These are phyloP conservation scores for Hymenoscyphus repandus DNA, from an alignment of 2,329 filamentous ascomycete species.

Conservation along the genomic window DNA sequence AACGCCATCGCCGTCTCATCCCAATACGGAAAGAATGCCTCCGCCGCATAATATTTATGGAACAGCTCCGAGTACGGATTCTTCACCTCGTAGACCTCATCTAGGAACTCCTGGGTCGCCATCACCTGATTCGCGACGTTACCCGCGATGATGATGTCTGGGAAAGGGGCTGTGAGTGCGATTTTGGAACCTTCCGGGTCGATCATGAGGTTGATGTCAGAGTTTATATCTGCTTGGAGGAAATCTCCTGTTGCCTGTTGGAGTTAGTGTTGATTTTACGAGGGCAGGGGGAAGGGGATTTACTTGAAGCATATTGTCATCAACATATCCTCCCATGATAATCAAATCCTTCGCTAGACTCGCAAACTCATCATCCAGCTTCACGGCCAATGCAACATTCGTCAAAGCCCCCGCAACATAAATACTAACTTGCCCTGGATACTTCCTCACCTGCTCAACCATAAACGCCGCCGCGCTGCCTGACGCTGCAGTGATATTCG, in stretches of 20 bases:
- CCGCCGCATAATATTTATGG: slow-evolving; percentile 31
- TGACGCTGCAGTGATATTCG: slow-evolving; percentile 38
- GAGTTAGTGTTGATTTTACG: background rate
- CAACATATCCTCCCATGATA: slow-evolving; percentile 47
- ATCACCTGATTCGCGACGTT: slow-evolving; percentile 45
- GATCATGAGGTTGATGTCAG: slow-evolving; percentile 44
- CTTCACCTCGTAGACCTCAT: slow-evolving; percentile 34
- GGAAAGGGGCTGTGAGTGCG: slow-evolving; percentile 42
- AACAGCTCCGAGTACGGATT: slow-evolving; percentile 37
- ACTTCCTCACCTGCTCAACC: slow-evolving; percentile 42
- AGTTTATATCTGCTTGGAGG: slow-evolving; percentile 27
- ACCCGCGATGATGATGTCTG: slow-evolving; percentile 40
- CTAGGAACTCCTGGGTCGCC: slow-evolving; percentile 34
- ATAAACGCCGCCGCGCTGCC: slow-evolving; percentile 41
- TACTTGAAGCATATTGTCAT: slow-evolving; percentile 34
- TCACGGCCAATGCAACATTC: slow-evolving; percentile 43
- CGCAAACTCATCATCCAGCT: slow-evolving; percentile 42
- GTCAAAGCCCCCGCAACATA: slow-evolving; percentile 42
- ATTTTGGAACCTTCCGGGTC: slow-evolving; percentile 47
- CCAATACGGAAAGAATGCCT: slow-evolving; percentile 39
- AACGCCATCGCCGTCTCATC: slow-evolving; percentile 41
- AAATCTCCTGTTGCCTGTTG: slow-evolving; percentile 26
- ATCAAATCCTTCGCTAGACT: slow-evolving; percentile 40
- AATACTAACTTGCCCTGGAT: slow-evolving; percentile 46
- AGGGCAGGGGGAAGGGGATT: background rate